Base-by-base conservation (phyloP, 495 filamentous ascomycete genomes). In the Thermothielavioides terrestris region DNA sequence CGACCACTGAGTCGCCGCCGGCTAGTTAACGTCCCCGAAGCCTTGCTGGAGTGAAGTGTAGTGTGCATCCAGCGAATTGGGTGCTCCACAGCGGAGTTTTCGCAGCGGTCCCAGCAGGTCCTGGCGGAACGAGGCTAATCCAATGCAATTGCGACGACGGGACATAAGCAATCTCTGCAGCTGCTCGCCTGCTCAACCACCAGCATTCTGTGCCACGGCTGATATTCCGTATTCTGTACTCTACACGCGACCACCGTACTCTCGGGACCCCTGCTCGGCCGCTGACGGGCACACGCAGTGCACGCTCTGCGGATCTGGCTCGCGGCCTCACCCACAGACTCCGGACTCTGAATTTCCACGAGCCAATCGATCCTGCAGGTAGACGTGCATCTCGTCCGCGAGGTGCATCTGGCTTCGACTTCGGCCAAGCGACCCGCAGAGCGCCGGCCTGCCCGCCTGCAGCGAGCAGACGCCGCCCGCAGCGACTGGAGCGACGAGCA, bases 81-180 rank as follows among this genome's bases (percentile, higher is more conserved):
- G 28, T 20, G 42, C 53, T 44, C 47, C 45, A 57, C 44, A 28
- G 22, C 34, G 10, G 42, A 37, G 53, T 47, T 55, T 55, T 55
- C 46, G 53, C 41, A 55, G 25, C 8, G 34, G 45, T 55, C 47
- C 54, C 54, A 54, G 30, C 45, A 28, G 23, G 23, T 26, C 31
- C 31, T 30, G 34, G 23, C 21, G 35, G 53, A 42, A 34, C 39
- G 23, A 38, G 46, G 34, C 46, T 57, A 49, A 50, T 52, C 45
- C 50, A 53, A 46, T 52, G 50, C 50, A 53, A 46, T 38, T 46
- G 34, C 50, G 46, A 57, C 46, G 55, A 50, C 46, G 44, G 26
- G 40, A 26, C 42, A 12, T 39, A 36, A 50, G 46, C 55, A 57
- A 57, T 53, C 55, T 57, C 55, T 57, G 55, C 55, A 50, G 35